A percentile compares a stretch with the other conserved stretches of the same genome.
These are phyloP conservation scores for Globisporangium radiosum DNA, from an alignment of 352 stramenopile species.

Conservation along the genomic window DNA sequence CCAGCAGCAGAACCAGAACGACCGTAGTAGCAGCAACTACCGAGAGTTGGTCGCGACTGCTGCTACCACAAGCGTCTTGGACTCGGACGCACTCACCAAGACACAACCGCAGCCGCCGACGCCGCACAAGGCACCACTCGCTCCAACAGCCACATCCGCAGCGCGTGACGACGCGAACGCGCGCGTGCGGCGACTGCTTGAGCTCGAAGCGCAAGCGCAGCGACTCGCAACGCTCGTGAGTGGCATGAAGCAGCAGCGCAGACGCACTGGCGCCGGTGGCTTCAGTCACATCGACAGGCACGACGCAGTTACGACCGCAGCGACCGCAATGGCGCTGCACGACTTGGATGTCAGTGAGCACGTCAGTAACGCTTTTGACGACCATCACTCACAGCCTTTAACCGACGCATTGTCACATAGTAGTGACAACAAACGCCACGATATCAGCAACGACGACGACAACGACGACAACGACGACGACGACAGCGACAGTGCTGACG, in stretches of 20 bases:
- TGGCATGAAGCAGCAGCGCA: constrained; percentile 3
- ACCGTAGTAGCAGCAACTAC: background rate
- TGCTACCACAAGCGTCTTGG: background rate
- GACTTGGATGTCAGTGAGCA: background rate
- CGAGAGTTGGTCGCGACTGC: no score
- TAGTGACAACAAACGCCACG: background rate
- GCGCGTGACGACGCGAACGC: background rate
- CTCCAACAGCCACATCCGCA: background rate
- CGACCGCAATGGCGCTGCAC: no score
- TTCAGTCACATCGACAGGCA: background rate
- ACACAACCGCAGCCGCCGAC: background rate
- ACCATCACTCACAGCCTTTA: no score
- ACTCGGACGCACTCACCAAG: background rate
- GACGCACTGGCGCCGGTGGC: no score
- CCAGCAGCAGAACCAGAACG: background rate
- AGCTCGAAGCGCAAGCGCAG: constrained; percentile 9
- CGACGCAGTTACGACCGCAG: background rate
- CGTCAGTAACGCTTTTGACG: background rate
- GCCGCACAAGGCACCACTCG: background rate
- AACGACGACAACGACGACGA: background rate
- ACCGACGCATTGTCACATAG: background rate
- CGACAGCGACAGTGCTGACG: background rate
- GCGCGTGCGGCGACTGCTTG: constrained; percentile 4
- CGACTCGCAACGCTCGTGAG: constrained; percentile 9
- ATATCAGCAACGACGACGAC: background rate